phyloP scores from a whole-genome alignment of 2,329 filamentous ascomycete genomes.

The Pestalotiopsis sp. region DNA sequence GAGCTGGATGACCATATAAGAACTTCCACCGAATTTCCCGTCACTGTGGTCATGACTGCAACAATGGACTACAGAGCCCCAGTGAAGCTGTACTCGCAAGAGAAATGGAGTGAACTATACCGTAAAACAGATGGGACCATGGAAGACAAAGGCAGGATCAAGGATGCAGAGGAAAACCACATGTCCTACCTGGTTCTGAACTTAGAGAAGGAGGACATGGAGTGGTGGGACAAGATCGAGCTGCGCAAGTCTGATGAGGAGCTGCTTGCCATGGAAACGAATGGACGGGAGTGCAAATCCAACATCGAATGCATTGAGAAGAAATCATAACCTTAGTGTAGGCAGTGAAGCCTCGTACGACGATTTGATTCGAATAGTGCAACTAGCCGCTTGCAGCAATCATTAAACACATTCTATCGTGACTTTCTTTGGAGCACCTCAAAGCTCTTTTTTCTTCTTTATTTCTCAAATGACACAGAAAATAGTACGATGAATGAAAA shows the following conservation, averaged over 20 bases:
- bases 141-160: neutral
- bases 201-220: neutral
- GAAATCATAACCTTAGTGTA: no score
- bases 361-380: no score
- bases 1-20: neutral
- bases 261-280: neutral
- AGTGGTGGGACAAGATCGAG: neutral
- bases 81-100: neutral
- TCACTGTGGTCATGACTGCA: neutral
- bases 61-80: neutral
- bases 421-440: no score
- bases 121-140: neutral
- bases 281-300: neutral
- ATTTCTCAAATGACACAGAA: no score
- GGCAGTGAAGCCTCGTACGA: neutral
- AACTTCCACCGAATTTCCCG: neutral
- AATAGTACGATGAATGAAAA: no score
- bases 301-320: neutral
- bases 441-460: no score
- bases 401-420: no score
- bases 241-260: neutral
- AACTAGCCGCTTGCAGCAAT: no score
- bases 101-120: neutral
- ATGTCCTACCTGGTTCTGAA: neutral
- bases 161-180: neutral